Evolutionary conservation across 169 alveolate species (phyloP).

Genomic region (Plasmodium berghei): DNA sequence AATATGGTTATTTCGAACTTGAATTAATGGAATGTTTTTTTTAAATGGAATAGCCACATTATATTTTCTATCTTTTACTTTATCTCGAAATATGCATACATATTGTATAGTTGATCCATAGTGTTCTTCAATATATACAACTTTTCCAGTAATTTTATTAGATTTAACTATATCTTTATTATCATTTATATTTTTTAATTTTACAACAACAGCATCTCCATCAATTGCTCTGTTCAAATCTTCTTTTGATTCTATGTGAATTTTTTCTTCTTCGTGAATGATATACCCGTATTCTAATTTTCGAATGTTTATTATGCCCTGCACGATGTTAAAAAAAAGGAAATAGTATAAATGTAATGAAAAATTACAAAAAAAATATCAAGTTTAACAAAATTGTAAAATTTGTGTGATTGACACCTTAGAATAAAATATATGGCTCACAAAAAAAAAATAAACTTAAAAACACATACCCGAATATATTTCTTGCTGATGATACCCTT

Average conservation of each 20-base stretch:
- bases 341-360: not conserved
- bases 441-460: not conserved
- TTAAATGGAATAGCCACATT: slow-evolving; percentile 66
- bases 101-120: slow-evolving; percentile 46
- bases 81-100: slow-evolving; percentile 56
- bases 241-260: slow-evolving; percentile 38
- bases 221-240: slow-evolving; percentile 92
- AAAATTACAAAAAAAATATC: not conserved
- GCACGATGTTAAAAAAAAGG: not conserved
- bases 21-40: slow-evolving; percentile 61
- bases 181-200: slow-evolving; percentile 61
- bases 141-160: slow-evolving; percentile 4
- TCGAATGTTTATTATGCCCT: slow-evolving; percentile 53
- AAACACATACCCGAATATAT: slow-evolving; percentile 41
- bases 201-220: slow-evolving; percentile 93
- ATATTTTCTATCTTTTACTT: slow-evolving; percentile 16
- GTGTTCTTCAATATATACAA: slow-evolving; percentile 70
- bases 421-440: not conserved
- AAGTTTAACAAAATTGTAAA: not conserved
- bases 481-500: slow-evolving; percentile 62
- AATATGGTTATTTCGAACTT: slow-evolving; percentile 36
- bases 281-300: slow-evolving; percentile 46
- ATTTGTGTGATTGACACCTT: no score
- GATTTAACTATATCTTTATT: not conserved
- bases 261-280: slow-evolving; percentile 8